Evolutionary conservation across 257 asterid species (phyloP), one percentile per base, ranked within the genome.

Genomic region (Salvia splendens): DNA sequence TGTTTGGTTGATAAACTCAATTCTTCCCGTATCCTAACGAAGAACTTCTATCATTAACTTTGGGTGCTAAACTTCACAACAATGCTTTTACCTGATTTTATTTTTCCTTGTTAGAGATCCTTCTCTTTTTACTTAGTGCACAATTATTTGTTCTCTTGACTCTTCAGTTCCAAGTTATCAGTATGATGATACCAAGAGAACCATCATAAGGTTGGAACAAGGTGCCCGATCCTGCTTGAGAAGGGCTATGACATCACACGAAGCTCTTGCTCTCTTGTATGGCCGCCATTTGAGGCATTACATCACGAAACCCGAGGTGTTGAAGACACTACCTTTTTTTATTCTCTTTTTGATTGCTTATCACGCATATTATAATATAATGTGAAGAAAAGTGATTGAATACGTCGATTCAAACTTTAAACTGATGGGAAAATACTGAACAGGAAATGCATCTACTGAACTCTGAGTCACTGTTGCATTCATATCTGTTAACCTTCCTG

Each of bases 181-280:
- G 77, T 76, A 72, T 14, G 96, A 87, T 62, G 96, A 81, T 20
- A 68, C 91, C 67, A 91, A 88, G 81, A 88, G 82, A 88, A 80
- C 93, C 74, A 80, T 87, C 79, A 78, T 87, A 77, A 87, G 96
- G 79, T 66, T 94, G 85, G 99, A 91, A 70, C 96, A 91, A 68
- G 81, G 84, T 62, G 86, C 84, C 65, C 89, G 72, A 71, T 84
- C 96, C 51, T 80, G 78, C 81, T 69, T 83, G 77, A 87, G 80
- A 66, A 84, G 98, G 80, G 75, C 76, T 54, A 81, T 94, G 95
- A 71, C 91, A 67, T 79, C 87, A 72, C 79, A 76, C 64, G 90
- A 91, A 64, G 91, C 98, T 65, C 79, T 91, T 68, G 99, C 97
- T 43, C 71, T 91, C 74, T 82, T 94, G 14, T 86, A 82, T 68